Base-by-base conservation (phyloP, 805 yeast species). In the Candida chauliodis region DNA sequence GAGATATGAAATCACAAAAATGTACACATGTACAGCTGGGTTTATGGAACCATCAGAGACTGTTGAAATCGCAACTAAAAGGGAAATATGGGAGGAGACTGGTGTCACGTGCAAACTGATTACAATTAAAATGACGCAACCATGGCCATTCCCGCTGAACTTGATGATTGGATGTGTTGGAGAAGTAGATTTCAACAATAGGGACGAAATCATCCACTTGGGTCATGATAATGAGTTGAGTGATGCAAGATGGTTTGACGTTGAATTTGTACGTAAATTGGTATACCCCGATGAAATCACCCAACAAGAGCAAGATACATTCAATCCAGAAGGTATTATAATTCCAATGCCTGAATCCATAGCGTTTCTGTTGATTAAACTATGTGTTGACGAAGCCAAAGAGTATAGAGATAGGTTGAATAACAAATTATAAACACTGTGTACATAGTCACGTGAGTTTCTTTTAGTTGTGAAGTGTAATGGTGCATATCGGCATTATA, bases 101-200 rank as follows among this genome's bases (percentile, higher is more conserved):
- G 99, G 99, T 6, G 84, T 88, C 24, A 71, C 62, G 37, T 79
- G 79, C 37, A 47, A 60, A 3, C 58, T 72, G 20, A 83, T 91
- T 20, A 61, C 70, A 36, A 72, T 91, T 37, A 61, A 82, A 16
- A 69, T 79, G 50, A 76, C 93, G 9, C 98, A 91, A 62, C 98
- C 99, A 3, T 91, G 99, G 99, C 99, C 99, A 13, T 91, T 81
- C 59, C 98, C 98, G 1, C 89, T 87, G 0, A 88, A 83, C 56
- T 61, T 91, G 50, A 91, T 91, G 98, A 75, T 91, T 48, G 98
- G 98, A 8, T 90, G 97, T 58, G 58, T 89, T 38, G 96, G 79
- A 2, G 60, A 75, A 23, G 93, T 87, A n/a, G 82, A 82, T 1
- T 75, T 79, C 52, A 76, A 83, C 46, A 84, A 84, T 2, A 57